phyloP scores from a whole-genome alignment of 2,329 filamentous ascomycete species.

The Penicillium aurantiogriseum region DNA sequence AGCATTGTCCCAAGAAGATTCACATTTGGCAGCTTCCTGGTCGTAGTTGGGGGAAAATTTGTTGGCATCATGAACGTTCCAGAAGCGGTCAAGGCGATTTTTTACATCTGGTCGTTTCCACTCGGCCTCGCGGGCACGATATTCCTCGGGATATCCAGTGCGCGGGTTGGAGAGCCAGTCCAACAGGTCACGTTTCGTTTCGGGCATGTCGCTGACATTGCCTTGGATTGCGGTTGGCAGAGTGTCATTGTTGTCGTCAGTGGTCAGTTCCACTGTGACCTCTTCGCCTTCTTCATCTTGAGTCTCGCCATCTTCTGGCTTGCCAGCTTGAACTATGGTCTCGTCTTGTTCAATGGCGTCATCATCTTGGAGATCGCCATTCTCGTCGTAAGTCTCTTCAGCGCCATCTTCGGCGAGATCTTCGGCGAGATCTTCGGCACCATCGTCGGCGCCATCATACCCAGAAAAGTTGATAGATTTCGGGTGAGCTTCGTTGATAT shows the following conservation, averaged over 20 bases:
- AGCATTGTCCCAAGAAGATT: conserved; percentile 33
- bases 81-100: conserved; percentile 33
- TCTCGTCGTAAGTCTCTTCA: conserved; percentile 16
- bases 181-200: conserved; percentile 11
- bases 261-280: conserved; percentile 15
- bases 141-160: conserved; percentile 18
- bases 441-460: conserved; percentile 22
- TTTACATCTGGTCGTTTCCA: conserved; percentile 28
- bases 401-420: conserved; percentile 19
- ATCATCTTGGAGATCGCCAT: conserved; percentile 19
- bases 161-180: conserved; percentile 25
- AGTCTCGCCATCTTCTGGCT: conserved; percentile 11
- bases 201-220: neutral
- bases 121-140: conserved; percentile 14
- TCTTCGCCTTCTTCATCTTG: conserved; percentile 20
- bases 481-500: conserved; percentile 37
- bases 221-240: neutral
- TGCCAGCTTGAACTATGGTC: conserved; percentile 6
- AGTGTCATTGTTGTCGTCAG: conserved; percentile 1
- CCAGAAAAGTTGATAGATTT: conserved; percentile 27
- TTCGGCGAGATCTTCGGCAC: conserved; percentile 22
- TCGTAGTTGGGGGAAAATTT: conserved; percentile 38
- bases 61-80: conserved; percentile 39
- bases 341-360: conserved; percentile 18
- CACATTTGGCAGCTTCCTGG: conserved; percentile 30